Evolutionary conservation across 257 asterid genomes (phyloP).

Genomic region (Schizonepeta tenuifolia): DNA sequence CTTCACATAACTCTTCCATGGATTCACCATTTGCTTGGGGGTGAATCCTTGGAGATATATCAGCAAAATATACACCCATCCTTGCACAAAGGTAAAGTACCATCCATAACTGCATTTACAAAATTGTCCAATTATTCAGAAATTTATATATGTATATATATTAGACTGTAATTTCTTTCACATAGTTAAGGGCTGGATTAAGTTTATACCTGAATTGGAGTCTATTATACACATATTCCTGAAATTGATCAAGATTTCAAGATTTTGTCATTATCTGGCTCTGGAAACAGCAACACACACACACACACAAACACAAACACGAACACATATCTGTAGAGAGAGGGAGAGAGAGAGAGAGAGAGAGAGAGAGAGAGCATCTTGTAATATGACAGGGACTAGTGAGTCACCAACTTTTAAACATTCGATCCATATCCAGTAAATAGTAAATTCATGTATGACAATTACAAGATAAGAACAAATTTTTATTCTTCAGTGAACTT

Average conservation of each 20-base stretch:
- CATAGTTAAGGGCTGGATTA: conserved; percentile 8
- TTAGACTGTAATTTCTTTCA: neutral
- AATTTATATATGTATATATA: neutral
- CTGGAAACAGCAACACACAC: neutral
- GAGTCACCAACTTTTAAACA: conserved; percentile 6
- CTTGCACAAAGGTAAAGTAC: conserved; percentile 96
- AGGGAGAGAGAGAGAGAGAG: no score
- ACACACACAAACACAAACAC: neutral
- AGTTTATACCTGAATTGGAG: conserved; percentile 82
- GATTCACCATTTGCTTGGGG: conserved; percentile 89
- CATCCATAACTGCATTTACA: conserved; percentile 76
- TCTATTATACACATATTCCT: conserved; percentile 95
- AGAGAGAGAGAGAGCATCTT: conserved; percentile 1
- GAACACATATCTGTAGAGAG: neutral
- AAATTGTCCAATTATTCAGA: neutral
- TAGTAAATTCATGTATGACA: neutral
- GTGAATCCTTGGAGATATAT: conserved; percentile 87
- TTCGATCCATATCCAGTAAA: neutral
- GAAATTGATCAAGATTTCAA: conserved; percentile 35
- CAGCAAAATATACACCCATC: conserved; percentile 80
- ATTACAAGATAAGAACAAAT: conserved; percentile 1
- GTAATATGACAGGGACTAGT: neutral
- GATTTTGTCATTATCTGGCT: conserved; percentile 5
- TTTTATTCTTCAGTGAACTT: neutral
- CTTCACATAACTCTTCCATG: conserved; percentile 88